phyloP scores from a whole-genome alignment of 805 yeast species.

The Pichia sporocuriosa region DNA sequence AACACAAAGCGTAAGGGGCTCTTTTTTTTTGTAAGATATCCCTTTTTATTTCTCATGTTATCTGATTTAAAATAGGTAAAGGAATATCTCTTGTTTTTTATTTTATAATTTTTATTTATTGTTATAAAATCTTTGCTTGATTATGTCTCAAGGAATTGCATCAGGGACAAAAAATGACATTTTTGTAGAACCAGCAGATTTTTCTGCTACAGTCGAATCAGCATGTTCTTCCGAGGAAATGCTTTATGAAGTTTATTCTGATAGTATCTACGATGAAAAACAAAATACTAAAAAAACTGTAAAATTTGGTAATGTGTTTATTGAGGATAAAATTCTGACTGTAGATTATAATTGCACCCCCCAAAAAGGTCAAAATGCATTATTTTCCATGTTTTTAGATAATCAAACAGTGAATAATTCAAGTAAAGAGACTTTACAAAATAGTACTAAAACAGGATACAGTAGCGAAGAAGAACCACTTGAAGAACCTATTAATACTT shows the following conservation, averaged over 20 bases:
- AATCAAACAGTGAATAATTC: background rate
- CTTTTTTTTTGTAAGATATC: too few species aligned
- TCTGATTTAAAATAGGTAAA: too few species aligned
- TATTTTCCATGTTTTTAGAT: background rate
- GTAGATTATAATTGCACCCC: background rate
- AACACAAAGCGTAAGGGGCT: too few species aligned
- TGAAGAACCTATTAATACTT: background rate
- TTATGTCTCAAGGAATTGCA: background rate
- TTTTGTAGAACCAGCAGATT: constrained; percentile 14
- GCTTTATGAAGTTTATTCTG: background rate
- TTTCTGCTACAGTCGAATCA: constrained; percentile 10
- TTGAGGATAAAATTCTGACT: background rate
- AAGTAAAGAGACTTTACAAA: background rate
- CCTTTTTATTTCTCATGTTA: too few species aligned
- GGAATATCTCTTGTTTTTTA: too few species aligned
- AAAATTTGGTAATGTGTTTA: constrained; percentile 4
- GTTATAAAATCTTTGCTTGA: constrained; percentile 1
- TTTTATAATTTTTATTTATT: background rate
- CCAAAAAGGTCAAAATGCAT: background rate
- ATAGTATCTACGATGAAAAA: background rate
- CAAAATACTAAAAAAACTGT: constrained; percentile 6
- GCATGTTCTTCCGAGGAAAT: constrained; percentile 2
- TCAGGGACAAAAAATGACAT: background rate
- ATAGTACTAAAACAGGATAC: background rate
- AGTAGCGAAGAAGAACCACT: background rate